Base-by-base conservation (phyloP, 2,329 filamentous ascomycete genomes). In the Pyricularia sp. region DNA sequence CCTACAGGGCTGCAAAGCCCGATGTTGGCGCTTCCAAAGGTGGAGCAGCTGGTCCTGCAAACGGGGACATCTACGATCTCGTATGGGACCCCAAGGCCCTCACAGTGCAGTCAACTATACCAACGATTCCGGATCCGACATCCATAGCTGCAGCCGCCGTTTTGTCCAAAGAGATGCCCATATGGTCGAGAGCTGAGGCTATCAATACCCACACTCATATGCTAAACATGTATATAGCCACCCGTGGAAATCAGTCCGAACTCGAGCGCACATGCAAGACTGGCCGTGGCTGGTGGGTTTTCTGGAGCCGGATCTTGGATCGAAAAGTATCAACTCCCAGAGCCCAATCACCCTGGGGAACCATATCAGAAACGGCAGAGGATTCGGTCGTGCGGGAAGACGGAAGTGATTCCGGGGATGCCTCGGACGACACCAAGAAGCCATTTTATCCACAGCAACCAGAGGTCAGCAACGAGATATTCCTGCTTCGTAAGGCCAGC, bases 231-330 rank as follows among this genome's bases (percentile, higher is more conserved):
- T 84, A 86, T 72, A 77, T 79, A 23, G 76, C 80, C 10, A 85
- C 85, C 2, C 79, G 82, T 5, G 76, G 75, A 2, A 76, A 81
- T 50, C 71, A 73, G 20, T 77, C 77, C 4, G 84, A 86, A 70
- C 75, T 86, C 3, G 88, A 91, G 75, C 81, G 86, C 25, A 90
- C 87, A 1, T 86, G 84, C 73, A 90, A 90, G 80, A 90, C 88
- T 4, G 86, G 81, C 64, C 84, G 88, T 42, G 88, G 88, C 0
- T 91, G 88, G 87, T 91, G 89, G 88, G 81, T 91, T 33, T 87
- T 90, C 30, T 91, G 88, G 88, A 88, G 83, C 65, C 81, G 86
- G 28, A 79, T 89, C 26, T 73, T 84, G 6, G 82, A 82, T 66
- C 78, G 77, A 11, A 73, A 74, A 66, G n/a, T 23, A 10, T 64